Evolutionary conservation across 2,329 filamentous ascomycete species (phyloP), one percentile per base, ranked within the genome.

Genomic region (Calcarisporium arbuscula): DNA sequence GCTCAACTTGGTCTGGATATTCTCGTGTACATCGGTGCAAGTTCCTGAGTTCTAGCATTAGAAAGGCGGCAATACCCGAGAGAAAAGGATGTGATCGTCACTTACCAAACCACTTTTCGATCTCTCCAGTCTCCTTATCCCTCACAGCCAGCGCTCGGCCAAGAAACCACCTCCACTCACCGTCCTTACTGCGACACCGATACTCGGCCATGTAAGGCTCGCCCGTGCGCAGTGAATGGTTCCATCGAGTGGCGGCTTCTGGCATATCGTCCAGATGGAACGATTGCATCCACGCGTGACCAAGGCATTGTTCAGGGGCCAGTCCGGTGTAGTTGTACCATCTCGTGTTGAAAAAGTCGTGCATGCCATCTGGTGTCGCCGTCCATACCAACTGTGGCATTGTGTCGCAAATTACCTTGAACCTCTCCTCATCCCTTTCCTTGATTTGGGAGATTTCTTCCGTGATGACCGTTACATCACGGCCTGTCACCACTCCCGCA

Each of bases 241-340:
- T 51, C 84, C 82, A 89, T 35, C 65, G 61, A 28, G 64, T 64
- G 4, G 51, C 49, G 0, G 76, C 71, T n/a, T 69, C 63, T 1
- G 60, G 46, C 55, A 82, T 65, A 43, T 89, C 84, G 19, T 88
- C 83, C 0, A 74, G 73, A 46, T 88, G 83, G 43, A 87, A 82
- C 1, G 77, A 69, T 4, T 67, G 59, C 47, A 66, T 62, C 80
- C 82, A 86, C 3, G 71, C 72, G 19, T 65, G 50, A 1, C 82
- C 82, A 3, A 82, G 45, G 18, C 77, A 83, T 8, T 79, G 64
- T 28, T 82, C 74, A 8, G 68, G 64, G 0, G 68, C 70, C 17
- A 87, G 57, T 0, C 85, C 82, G 0, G 85, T 89, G 47, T 85
- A 89, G n/a, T 76, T 72, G 49, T 85, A 85, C 82, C 84, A 90